Percentiles rank a stretch among this genome's conserved stretches.
phyloP scores from a whole-genome alignment of 345 rosid species.

The Bruguiera gymnorhiza region DNA sequence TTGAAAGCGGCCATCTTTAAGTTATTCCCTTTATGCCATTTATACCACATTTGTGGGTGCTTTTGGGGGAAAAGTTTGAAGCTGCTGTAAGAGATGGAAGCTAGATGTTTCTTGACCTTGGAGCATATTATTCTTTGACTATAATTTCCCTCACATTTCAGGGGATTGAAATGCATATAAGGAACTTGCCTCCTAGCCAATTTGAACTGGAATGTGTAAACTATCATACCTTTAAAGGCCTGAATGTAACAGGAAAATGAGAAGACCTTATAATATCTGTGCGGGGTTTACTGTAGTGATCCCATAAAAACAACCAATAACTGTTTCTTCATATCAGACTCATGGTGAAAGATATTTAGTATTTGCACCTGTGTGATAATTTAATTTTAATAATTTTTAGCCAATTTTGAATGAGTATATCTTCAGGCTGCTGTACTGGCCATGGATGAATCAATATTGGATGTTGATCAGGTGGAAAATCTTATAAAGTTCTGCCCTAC shows the following conservation, averaged over 20 bases:
- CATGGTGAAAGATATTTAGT: too few species aligned
- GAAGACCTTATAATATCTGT: too few species aligned
- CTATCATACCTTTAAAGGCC: too few species aligned
- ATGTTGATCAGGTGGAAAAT: conserved; percentile 97
- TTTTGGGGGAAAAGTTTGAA: not conserved
- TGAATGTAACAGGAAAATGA: too few species aligned
- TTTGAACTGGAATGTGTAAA: too few species aligned
- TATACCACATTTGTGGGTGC: conserved; percentile 1
- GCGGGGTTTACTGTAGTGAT: too few species aligned
- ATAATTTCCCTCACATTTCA: not conserved
- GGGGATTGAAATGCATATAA: not conserved
- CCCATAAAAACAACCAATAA: too few species aligned
- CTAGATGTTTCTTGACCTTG: not conserved
- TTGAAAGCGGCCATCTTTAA: not conserved
- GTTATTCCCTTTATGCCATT: not conserved
- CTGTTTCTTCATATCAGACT: too few species aligned
- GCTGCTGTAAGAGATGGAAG: not conserved
- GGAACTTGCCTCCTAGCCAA: not conserved
- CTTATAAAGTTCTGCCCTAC: conserved; percentile 98
- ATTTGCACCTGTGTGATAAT: too few species aligned
- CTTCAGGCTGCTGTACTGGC: conserved; percentile 91
- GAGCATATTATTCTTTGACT: not conserved
- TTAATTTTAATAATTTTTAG: not conserved
- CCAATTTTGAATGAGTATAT: conserved; percentile 17
- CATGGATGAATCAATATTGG: conserved; percentile 86